Percentiles rank a stretch among this genome's conserved stretches.
phyloP scores from a whole-genome alignment of 208 protist species.

The Endotrypanum monterogeii region DNA sequence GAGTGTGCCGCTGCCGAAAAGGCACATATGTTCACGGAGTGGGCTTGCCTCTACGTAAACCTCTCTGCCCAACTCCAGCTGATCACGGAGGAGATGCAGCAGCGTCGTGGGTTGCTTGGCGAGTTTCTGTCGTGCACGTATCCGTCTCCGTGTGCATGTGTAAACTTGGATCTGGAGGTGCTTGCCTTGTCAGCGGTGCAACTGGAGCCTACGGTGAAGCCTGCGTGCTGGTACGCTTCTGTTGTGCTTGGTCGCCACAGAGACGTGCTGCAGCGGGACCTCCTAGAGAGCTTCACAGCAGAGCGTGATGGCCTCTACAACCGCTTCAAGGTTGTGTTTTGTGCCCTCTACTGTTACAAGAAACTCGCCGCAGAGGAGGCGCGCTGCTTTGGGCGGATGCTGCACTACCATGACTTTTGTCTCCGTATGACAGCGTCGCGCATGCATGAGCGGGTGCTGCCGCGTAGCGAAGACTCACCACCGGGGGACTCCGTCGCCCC shows the following conservation, averaged over 20 bases:
- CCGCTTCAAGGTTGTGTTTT: constrained; percentile 26
- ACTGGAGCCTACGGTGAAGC: constrained; percentile 37
- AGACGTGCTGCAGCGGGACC: constrained; percentile 26
- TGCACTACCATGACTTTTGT: constrained; percentile 54
- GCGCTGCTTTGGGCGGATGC: constrained; percentile 33
- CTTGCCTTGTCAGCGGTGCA: constrained; percentile 48
- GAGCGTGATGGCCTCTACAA: constrained; percentile 27
- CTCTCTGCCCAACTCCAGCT: constrained; percentile 30
- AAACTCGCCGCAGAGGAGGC: constrained; percentile 45
- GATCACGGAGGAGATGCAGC: constrained; percentile 41
- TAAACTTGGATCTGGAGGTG: constrained; percentile 53
- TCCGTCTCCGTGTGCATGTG: constrained; percentile 44
- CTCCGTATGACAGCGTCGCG: constrained; percentile 22
- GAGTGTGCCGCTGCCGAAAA: constrained; percentile 34
- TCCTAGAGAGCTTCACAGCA: constrained; percentile 31
- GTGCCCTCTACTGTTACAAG: constrained; percentile 33
- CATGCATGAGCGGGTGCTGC: background rate
- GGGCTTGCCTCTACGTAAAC: constrained; percentile 22
- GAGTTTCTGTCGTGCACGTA: constrained; percentile 55
- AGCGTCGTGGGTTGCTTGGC: constrained; percentile 35
- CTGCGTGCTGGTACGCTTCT: constrained; percentile 45
- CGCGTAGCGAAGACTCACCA: background rate
- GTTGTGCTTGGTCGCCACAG: constrained; percentile 38
- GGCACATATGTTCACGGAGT: constrained; percentile 31
- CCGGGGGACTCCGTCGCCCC: too few relatives aligned